A percentile compares a stretch with the other conserved stretches of the same genome.
Evolutionary conservation across 495 filamentous ascomycete genomes (phyloP).

Genomic region (Annulohypoxylon moriforme): DNA sequence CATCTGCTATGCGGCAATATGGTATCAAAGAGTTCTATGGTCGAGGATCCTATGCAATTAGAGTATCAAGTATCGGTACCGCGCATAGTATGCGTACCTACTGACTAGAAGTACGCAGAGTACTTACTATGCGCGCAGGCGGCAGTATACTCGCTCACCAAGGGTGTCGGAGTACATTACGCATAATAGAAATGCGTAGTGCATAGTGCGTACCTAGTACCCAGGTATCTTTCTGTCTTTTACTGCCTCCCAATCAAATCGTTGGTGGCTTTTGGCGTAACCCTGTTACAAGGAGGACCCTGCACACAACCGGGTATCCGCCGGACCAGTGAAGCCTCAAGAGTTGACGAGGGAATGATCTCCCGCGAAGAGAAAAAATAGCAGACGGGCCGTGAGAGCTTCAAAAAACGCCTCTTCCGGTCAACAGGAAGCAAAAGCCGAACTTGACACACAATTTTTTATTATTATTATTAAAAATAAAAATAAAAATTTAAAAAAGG

Average conservation of each 20-base stretch:
- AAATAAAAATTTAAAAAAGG: constrained; percentile 9
- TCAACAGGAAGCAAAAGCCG: constrained; percentile 22
- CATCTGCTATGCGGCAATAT: not conserved
- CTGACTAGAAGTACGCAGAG: constrained; percentile 16
- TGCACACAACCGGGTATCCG: constrained; percentile 37
- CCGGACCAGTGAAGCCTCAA: constrained; percentile 39
- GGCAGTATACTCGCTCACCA: constrained; percentile 24
- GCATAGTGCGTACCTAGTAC: too few species aligned
- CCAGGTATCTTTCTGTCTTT: not conserved
- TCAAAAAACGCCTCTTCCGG: constrained; percentile 39
- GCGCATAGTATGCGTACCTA: too few species aligned
- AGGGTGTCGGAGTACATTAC: constrained; percentile 15
- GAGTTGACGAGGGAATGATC: constrained; percentile 21
- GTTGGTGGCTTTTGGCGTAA: constrained; percentile 26
- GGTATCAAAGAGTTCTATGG: constrained; percentile 1
- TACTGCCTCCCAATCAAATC: not conserved
- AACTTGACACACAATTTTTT: constrained; percentile 3
- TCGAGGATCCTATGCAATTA: constrained; percentile 1
- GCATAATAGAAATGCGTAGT: not conserved
- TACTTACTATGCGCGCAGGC: not conserved
- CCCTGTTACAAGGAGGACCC: constrained; percentile 37
- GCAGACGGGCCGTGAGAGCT: constrained; percentile 42
- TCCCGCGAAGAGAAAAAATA: constrained; percentile 25
- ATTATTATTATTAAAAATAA: too few species aligned
- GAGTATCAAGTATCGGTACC: constrained; percentile 27